Evolutionary conservation across 2,329 filamentous ascomycete species (phyloP).

Genomic region (Colletotrichum australisinense): DNA sequence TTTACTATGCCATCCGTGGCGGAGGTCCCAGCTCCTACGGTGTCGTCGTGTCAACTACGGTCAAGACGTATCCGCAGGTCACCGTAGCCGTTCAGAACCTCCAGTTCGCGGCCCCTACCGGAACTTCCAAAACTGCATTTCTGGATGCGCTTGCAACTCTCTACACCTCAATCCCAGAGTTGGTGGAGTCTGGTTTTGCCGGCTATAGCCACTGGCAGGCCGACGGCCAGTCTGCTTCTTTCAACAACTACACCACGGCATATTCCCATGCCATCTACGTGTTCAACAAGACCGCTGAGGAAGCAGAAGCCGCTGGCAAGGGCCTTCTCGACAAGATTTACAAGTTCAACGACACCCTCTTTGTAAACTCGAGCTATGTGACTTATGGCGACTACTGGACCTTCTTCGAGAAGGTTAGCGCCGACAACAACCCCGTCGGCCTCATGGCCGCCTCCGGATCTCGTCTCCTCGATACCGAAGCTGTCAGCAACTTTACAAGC

Average conservation of each 20-base stretch:
- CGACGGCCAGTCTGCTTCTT: slow-evolving; percentile 38
- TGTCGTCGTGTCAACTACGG: slow-evolving; percentile 65
- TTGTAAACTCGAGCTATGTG: slow-evolving; percentile 38
- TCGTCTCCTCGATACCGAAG: slow-evolving; percentile 40
- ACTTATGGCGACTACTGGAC: slow-evolving; percentile 45
- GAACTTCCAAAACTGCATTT: slow-evolving; percentile 39
- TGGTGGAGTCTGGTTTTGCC: slow-evolving; percentile 45
- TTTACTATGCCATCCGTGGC: slow-evolving; percentile 53
- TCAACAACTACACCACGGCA: slow-evolving; percentile 41
- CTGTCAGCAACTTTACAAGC: slow-evolving; percentile 35
- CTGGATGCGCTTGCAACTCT: slow-evolving; percentile 43
- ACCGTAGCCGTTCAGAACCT: slow-evolving; percentile 40
- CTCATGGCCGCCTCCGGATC: slow-evolving; percentile 41
- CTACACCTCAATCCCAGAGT: slow-evolving; percentile 43
- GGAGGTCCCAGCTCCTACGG: slow-evolving; percentile 56
- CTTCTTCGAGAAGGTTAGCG: slow-evolving; percentile 42
- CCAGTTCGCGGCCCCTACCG: slow-evolving; percentile 37
- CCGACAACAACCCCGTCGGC: slow-evolving; percentile 39
- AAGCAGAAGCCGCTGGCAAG: slow-evolving; percentile 38
- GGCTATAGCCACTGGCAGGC: slow-evolving; percentile 45
- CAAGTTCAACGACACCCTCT: slow-evolving; percentile 37
- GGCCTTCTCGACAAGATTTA: slow-evolving; percentile 36
- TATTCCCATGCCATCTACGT: slow-evolving; percentile 44
- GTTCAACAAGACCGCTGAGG: slow-evolving; percentile 40
- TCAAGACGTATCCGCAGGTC: slow-evolving; percentile 59